Percentiles rank a stretch among this genome's conserved stretches.
Conservation (phyloP, 805 yeast genomes). For the Nakazawaea anatomiae region DNA sequence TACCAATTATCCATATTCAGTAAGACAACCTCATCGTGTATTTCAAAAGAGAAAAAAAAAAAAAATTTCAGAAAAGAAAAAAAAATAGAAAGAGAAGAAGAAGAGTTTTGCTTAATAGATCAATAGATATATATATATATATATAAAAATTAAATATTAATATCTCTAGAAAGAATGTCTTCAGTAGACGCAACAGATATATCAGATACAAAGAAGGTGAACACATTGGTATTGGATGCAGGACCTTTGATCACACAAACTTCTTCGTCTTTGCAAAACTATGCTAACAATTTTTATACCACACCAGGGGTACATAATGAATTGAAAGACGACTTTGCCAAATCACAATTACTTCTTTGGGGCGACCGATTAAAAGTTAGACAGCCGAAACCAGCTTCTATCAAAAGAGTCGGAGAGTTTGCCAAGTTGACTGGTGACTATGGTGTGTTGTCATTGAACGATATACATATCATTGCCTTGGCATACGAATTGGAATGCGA, state of each 20-base stretch:
- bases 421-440: constrained; percentile 89
- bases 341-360: constrained; percentile 78
- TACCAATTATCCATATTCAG: too few relatives aligned
- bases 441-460: constrained; percentile 81
- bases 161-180: background rate
- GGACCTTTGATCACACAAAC: constrained; percentile 90
- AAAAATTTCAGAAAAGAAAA: too few relatives aligned
- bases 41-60: too few relatives aligned
- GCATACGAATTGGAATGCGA: constrained; percentile 84
- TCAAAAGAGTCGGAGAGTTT: constrained; percentile 66
- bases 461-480: constrained; percentile 87
- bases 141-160: too few relatives aligned
- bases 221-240: constrained; percentile 80
- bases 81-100: too few relatives aligned
- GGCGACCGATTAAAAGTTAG: constrained; percentile 61
- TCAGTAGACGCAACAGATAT: constrained; percentile 8
- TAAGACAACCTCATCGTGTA: too few relatives aligned
- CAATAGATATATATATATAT: background rate
- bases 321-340: constrained; percentile 78
- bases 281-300: constrained; percentile 71
- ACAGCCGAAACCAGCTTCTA: constrained; percentile 67
- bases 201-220: constrained; percentile 26
- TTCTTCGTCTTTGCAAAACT: constrained; percentile 62
- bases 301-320: constrained; percentile 90
- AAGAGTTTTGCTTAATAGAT: background rate